phyloP scores from a whole-genome alignment of 2,329 filamentous ascomycete species.

The Byssoonygena ceratinophila region DNA sequence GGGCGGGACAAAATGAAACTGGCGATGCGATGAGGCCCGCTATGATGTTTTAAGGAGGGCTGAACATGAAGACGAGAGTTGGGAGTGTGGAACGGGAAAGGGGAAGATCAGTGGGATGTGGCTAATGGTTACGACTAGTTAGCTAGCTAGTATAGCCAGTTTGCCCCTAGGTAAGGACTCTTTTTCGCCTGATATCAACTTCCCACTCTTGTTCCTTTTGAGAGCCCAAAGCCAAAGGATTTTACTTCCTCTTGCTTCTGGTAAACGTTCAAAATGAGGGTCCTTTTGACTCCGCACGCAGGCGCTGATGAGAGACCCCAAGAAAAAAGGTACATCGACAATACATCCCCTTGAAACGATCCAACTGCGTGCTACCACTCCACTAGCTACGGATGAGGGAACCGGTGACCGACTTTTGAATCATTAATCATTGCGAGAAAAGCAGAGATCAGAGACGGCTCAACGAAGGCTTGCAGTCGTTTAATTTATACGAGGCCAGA shows the following conservation, averaged over 20 bases:
- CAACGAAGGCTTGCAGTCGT: background rate
- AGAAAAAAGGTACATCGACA: background rate
- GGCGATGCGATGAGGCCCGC: background rate
- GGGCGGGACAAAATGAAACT: background rate
- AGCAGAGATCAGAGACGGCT: too few species aligned
- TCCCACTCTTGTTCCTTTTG: background rate
- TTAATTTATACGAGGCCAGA: background rate
- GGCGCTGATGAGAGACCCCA: too few species aligned
- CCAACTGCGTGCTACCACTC: too few species aligned
- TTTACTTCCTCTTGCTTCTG: too few species aligned
- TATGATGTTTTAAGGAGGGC: background rate
- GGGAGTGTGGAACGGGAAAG: constrained; percentile 5
- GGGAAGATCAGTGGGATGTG: constrained; percentile 11
- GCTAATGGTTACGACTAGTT: background rate
- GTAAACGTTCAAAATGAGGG: too few species aligned
- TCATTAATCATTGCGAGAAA: too few species aligned
- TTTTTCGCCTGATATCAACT: background rate
- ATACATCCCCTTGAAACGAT: background rate
- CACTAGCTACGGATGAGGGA: background rate
- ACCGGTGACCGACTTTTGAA: background rate
- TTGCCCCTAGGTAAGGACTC: background rate
- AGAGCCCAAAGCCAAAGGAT: too few species aligned
- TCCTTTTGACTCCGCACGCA: too few species aligned
- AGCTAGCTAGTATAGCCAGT: background rate
- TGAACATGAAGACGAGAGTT: background rate